A percentile compares a stretch with the other conserved stretches of the same genome.
phyloP scores from a whole-genome alignment of 2,329 filamentous ascomycete genomes.

The Eutypella sp. region DNA sequence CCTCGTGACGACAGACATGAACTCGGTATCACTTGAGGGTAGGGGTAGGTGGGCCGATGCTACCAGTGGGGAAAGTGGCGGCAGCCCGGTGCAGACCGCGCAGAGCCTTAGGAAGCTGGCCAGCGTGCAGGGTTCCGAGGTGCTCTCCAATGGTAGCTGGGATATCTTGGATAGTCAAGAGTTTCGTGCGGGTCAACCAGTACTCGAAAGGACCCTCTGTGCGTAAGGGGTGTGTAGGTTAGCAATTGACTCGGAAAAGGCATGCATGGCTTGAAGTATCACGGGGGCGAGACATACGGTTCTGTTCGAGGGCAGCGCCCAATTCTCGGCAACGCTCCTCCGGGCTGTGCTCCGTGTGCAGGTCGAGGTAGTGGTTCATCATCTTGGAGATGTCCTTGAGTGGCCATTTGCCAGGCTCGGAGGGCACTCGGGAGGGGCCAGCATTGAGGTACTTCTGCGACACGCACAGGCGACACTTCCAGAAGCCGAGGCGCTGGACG shows the following conservation, averaged over 20 bases:
- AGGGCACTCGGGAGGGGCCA: constrained; percentile 35
- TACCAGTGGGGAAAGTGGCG: constrained; percentile 26
- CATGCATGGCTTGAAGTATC: not conserved
- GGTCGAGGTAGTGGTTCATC: constrained; percentile 41
- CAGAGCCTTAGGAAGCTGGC: constrained; percentile 32
- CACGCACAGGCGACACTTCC: constrained; percentile 41
- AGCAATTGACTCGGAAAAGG: not conserved
- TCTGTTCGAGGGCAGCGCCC: constrained; percentile 35
- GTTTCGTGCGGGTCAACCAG: constrained; percentile 39
- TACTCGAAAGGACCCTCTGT: constrained; percentile 41
- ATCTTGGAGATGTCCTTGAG: constrained; percentile 42
- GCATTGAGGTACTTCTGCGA: constrained; percentile 38
- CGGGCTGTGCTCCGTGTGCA: constrained; percentile 40
- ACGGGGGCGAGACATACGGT: constrained; percentile 29
- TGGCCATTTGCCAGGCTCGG: constrained; percentile 41
- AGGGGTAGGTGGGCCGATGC: too few species aligned
- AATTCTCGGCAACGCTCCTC: constrained; percentile 38
- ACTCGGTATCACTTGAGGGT: too few species aligned
- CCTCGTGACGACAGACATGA: too few species aligned
- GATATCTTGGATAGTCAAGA: constrained; percentile 30
- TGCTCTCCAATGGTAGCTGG: constrained; percentile 32
- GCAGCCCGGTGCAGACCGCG: constrained; percentile 31
- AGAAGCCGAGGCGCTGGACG: constrained; percentile 39
- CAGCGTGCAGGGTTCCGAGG: constrained; percentile 29
- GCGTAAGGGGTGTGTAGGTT: not conserved